phyloP scores from a whole-genome alignment of 2,329 filamentous ascomycete genomes.

The Alternaria novae-zelandiae region DNA sequence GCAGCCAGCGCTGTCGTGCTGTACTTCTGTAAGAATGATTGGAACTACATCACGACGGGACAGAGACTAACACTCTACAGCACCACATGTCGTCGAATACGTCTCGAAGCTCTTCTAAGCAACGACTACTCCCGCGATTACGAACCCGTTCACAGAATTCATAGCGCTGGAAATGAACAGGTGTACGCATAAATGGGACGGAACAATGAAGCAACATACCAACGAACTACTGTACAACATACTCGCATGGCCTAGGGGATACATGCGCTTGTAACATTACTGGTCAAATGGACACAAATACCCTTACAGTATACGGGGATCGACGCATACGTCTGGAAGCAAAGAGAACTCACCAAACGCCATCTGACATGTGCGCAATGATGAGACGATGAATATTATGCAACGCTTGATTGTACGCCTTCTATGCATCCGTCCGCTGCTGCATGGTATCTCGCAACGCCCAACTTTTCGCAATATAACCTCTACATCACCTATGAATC shows the following conservation, averaged over 20 bases:
- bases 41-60: too few relatives aligned
- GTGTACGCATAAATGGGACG: neutral
- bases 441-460: conserved; percentile 23
- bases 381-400: neutral
- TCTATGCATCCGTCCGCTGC: conserved; percentile 6
- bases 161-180: neutral
- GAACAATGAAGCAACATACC: neutral
- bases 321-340: neutral
- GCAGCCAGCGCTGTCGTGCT: conserved; percentile 70
- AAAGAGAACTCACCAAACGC: neutral
- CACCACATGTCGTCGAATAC: conserved; percentile 63
- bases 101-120: conserved; percentile 58
- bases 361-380: neutral
- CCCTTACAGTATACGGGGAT: neutral
- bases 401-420: conserved; percentile 1
- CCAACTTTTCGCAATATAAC: conserved; percentile 22
- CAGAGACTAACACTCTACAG: conserved; percentile 36
- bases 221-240: conserved; percentile 4
- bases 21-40: conserved; percentile 72
- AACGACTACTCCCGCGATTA: neutral
- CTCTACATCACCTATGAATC: conserved; percentile 17
- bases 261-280: conserved; percentile 11
- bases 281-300: neutral
- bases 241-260: neutral
- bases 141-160: neutral